Evolutionary conservation across 306 rosid species (phyloP).

Genomic region (Pueraria montana): DNA sequence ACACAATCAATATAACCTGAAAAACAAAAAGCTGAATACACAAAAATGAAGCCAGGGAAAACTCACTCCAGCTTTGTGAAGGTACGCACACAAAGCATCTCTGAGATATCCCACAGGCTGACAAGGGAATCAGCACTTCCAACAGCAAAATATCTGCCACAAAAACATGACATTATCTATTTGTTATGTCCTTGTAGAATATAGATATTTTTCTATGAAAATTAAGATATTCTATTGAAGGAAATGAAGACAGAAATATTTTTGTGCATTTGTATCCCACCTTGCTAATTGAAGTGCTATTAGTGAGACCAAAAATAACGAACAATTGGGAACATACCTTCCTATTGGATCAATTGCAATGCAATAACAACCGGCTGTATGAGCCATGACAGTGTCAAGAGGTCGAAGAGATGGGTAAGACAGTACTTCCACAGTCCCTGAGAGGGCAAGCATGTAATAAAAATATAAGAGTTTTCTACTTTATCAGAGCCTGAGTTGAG

Average conservation of each 20-base stretch:
- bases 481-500: not conserved
- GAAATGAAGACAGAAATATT: conserved; percentile 21
- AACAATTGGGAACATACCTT: conserved; percentile 63
- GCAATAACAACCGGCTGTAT: conserved; percentile 99
- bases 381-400: conserved; percentile 94
- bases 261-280: not conserved
- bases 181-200: conserved; percentile 29
- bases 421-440: conserved; percentile 94
- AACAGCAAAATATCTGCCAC: conserved; percentile 85
- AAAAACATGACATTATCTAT: conserved; percentile 19
- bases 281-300: conserved; percentile 19
- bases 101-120: conserved; percentile 92
- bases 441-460: conserved; percentile 26
- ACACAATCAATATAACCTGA: not conserved
- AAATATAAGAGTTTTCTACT: conserved; percentile 36
- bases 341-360: conserved; percentile 96
- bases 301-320: conserved; percentile 22
- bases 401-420: conserved; percentile 91
- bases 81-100: conserved; percentile 97
- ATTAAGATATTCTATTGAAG: conserved; percentile 20
- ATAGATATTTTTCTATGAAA: conserved; percentile 15
- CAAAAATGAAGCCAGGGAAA: conserved; percentile 27
- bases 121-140: conserved; percentile 99
- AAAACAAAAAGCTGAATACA: conserved; percentile 34
- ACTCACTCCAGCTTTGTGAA: conserved; percentile 94